Percentiles rank a stretch among this genome's conserved stretches.
Conservation (phyloP, 768 basidiomycete species). For the Lactarius indigo region DNA sequence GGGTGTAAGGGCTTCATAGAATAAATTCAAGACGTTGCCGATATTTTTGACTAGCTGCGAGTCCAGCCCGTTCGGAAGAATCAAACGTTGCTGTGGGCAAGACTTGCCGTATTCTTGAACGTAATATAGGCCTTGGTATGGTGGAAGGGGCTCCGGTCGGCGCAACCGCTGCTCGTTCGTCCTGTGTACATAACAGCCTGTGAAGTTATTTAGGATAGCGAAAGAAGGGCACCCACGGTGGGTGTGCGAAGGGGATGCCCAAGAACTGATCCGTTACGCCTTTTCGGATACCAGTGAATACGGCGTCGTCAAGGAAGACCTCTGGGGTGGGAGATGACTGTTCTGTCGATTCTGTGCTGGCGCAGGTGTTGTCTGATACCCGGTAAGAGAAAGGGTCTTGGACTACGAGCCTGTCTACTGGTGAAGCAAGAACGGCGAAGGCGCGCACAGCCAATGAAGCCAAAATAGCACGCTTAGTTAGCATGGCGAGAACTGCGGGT, state of each 20-base stretch:
- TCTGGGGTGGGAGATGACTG: background rate
- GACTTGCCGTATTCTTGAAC: conserved; percentile 27
- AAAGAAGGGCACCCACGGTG: conserved; percentile 33
- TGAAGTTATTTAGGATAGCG: no score
- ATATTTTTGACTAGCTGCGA: background rate
- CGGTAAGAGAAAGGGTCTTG: background rate
- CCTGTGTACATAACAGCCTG: conserved; percentile 24
- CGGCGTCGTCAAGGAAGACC: conserved; percentile 32
- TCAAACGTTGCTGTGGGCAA: conserved; percentile 29
- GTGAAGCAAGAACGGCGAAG: conserved; percentile 13
- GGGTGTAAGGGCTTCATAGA: conserved; percentile 15
- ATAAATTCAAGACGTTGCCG: background rate
- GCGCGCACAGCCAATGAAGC: conserved; percentile 5
- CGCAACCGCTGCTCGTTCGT: conserved; percentile 37
- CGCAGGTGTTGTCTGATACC: background rate
- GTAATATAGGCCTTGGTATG: conserved; percentile 24
- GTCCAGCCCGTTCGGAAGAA: conserved; percentile 13
- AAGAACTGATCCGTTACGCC: conserved; percentile 34
- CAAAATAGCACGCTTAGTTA: conserved; percentile 1
- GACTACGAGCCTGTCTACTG: background rate
- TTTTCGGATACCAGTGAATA: conserved; percentile 30
- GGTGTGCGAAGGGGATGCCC: conserved; percentile 41
- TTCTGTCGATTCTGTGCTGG: background rate
- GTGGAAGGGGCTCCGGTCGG: conserved; percentile 28
- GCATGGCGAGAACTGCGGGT: background rate